phyloP scores from a whole-genome alignment of 306 rosid genomes.

The Fragaria vesca region DNA sequence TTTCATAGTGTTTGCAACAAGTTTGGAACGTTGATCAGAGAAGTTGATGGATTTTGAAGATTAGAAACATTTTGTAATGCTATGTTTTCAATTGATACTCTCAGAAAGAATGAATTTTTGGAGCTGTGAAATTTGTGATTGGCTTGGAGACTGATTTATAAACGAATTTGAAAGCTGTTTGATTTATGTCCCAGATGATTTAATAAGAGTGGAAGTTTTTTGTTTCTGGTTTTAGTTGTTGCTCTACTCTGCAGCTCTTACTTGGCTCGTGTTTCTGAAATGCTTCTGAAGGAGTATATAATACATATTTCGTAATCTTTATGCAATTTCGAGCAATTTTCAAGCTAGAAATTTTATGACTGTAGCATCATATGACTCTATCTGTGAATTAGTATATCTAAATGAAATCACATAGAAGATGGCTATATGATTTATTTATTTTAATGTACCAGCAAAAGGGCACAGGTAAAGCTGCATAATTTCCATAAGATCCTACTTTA shows the following conservation, averaged over 20 bases:
- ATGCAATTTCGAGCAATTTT: constrained; percentile 6
- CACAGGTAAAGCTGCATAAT: constrained; percentile 7
- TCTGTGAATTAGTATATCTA: neutral
- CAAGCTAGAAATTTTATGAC: neutral
- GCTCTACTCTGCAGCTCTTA: neutral
- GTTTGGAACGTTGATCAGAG: constrained; percentile 13
- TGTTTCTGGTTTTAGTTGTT: neutral
- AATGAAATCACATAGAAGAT: neutral
- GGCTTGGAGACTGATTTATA: neutral
- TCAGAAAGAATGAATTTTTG: neutral
- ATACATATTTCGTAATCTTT: neutral
- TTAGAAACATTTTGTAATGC: neutral
- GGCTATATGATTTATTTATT: neutral
- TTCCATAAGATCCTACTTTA: neutral
- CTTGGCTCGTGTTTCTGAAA: neutral
- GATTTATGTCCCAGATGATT: neutral
- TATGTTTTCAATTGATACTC: neutral
- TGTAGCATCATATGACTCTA: neutral
- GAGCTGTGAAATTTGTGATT: neutral
- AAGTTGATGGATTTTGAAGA: constrained; percentile 12
- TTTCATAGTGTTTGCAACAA: constrained; percentile 6
- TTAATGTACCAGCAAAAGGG: neutral
- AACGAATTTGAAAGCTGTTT: neutral
- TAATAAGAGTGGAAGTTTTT: neutral
- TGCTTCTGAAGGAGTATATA: neutral